Conservation (phyloP, 163 green algal species). For the Prototheca wickerhamii region DNA sequence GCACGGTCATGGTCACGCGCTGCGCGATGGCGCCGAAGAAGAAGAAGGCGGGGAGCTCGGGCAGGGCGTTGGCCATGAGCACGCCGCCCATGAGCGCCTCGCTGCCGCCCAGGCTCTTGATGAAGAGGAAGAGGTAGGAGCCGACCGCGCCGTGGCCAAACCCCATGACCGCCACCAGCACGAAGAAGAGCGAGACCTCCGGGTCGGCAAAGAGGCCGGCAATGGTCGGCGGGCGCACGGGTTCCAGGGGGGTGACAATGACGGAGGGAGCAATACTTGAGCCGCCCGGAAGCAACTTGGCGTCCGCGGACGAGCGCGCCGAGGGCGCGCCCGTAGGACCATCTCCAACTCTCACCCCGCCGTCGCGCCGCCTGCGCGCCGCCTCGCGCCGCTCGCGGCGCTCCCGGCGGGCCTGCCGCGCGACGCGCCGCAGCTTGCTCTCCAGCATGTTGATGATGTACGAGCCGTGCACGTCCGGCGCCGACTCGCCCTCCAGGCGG, state of each 20-base stretch:
- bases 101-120: neutral
- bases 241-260: neutral
- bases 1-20: slow-evolving; percentile 13
- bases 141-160: slow-evolving; percentile 22
- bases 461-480: slow-evolving; percentile 3
- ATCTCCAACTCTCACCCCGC: neutral
- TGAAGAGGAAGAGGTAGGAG: slow-evolving; percentile 22
- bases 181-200: slow-evolving; percentile 17
- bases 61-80: slow-evolving; percentile 16
- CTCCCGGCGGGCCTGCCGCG: neutral
- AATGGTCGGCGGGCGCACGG: neutral
- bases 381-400: slow-evolving; percentile 1
- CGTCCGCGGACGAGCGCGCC: too few species aligned
- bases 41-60: slow-evolving; percentile 25
- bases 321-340: too few species aligned
- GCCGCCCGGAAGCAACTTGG: too few species aligned
- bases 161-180: slow-evolving; percentile 12
- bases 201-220: neutral
- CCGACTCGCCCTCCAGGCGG: slow-evolving; percentile 3
- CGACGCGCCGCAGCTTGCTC: slow-evolving; percentile 24
- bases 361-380: neutral
- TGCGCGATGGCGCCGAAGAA: slow-evolving; percentile 16
- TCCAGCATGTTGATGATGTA: slow-evolving; percentile 15
- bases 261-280: too few species aligned
- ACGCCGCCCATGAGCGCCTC: slow-evolving; percentile 24